Evolutionary conservation across 345 rosid genomes (phyloP).

Genomic region (Dovyalis caffra): DNA sequence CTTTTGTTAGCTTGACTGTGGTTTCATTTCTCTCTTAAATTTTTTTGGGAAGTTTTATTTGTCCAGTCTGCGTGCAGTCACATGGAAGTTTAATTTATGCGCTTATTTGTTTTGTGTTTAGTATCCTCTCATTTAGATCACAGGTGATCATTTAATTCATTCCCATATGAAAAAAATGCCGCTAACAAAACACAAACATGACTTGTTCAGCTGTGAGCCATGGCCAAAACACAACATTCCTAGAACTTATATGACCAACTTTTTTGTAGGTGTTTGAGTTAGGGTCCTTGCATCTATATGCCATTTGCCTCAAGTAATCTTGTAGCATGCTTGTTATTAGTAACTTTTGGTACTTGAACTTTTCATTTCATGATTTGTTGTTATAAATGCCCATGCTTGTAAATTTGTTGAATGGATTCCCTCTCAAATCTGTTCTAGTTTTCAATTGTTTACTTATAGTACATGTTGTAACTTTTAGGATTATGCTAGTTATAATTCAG

Average conservation of each 20-base stretch:
- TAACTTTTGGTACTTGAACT: neutral
- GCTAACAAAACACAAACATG: neutral
- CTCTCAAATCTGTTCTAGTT: neutral
- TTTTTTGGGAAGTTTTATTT: neutral
- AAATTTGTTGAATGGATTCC: neutral
- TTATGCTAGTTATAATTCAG: neutral
- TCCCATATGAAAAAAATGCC: neutral
- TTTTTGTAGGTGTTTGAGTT: neutral
- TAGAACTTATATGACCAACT: neutral
- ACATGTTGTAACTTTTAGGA: neutral
- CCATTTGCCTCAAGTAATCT: neutral
- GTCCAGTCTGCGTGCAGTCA: neutral
- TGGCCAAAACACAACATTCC: neutral
- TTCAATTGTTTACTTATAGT: neutral
- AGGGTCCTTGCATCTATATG: conserved; percentile 4
- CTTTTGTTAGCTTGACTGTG: neutral
- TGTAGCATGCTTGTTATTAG: neutral
- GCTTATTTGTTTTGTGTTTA: neutral
- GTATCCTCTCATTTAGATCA: neutral
- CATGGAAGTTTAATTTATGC: neutral
- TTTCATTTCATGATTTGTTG: neutral
- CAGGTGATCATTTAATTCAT: neutral
- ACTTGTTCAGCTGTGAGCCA: neutral
- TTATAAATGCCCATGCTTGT: neutral
- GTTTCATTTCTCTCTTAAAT: neutral